A percentile compares a stretch with the other conserved stretches of the same genome.
Evolutionary conservation across 2,329 filamentous ascomycete species (phyloP).

Genomic region (Dactylellina haptotyla): DNA sequence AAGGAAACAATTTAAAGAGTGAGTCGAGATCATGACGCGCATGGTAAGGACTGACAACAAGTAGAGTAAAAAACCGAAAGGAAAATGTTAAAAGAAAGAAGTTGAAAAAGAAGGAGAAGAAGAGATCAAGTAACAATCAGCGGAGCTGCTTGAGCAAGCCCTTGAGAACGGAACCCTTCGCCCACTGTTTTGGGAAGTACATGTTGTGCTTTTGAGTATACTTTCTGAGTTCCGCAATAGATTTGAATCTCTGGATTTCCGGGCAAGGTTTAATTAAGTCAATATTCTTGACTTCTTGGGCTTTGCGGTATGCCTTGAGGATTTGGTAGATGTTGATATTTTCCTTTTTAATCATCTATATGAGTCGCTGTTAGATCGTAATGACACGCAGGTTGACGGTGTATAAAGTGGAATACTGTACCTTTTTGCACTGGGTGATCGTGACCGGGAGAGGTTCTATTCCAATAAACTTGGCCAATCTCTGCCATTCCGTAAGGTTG

Average conservation of each 20-base stretch:
- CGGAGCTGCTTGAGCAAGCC: slow-evolving; percentile 35
- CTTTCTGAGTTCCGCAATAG: slow-evolving; percentile 11
- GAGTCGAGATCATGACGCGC: too few species aligned
- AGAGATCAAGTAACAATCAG: background rate
- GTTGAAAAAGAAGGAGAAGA: background rate
- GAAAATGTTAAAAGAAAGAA: too few species aligned
- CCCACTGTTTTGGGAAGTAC: slow-evolving; percentile 25
- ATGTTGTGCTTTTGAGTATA: slow-evolving; percentile 32
- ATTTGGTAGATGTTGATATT: slow-evolving; percentile 50
- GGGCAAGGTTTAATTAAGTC: slow-evolving; percentile 18
- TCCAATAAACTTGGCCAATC: slow-evolving; percentile 43
- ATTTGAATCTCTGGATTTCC: slow-evolving; percentile 36
- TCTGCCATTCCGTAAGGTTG: slow-evolving; percentile 28
- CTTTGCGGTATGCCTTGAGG: slow-evolving; percentile 39
- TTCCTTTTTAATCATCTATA: slow-evolving; percentile 33
- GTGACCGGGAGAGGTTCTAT: slow-evolving; percentile 27
- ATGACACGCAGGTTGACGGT: too few species aligned
- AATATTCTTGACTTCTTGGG: slow-evolving; percentile 9
- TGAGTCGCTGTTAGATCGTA: background rate
- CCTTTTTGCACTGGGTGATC: slow-evolving; percentile 47
- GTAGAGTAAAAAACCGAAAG: too few species aligned
- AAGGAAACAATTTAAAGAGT: background rate
- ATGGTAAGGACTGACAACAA: too few species aligned
- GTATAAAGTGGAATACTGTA: background rate
- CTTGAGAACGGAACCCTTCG: slow-evolving; percentile 44